These are phyloP conservation scores for Arthrobotrys conoides DNA, from an alignment of 2,329 filamentous ascomycete species.

Conservation along the genomic window DNA sequence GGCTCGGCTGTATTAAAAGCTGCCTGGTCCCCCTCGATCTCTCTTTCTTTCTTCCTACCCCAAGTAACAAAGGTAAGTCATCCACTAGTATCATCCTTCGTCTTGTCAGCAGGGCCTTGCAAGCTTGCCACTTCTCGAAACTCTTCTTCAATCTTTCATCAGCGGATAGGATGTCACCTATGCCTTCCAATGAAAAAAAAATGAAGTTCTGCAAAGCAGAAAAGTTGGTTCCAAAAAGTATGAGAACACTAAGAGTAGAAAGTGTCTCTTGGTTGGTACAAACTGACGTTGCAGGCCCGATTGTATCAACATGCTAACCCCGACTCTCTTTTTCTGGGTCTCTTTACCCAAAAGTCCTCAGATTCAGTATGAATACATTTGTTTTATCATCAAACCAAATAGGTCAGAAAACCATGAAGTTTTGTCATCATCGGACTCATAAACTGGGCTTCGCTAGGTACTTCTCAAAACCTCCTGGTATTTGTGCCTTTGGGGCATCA, in stretches of 20 bases:
- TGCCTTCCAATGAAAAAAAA: not conserved
- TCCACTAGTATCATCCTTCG: no score
- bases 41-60: no score
- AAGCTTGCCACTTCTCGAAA: no score
- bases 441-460: not conserved
- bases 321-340: not conserved
- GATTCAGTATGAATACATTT: not conserved
- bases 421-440: not conserved
- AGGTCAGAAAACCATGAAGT: not conserved
- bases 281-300: constrained; percentile 7
- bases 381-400: not conserved
- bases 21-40: no score
- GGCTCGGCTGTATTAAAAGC: no score
- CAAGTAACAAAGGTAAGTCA: no score
- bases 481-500: not conserved
- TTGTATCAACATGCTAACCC: not conserved
- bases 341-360: not conserved
- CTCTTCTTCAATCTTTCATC: not conserved
- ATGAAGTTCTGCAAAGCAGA: constrained; percentile 9
- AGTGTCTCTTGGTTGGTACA: not conserved
- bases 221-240: not conserved
- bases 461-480: not conserved
- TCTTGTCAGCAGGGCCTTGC: no score
- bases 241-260: not conserved
- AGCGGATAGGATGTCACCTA: constrained; percentile 1